A percentile compares a stretch with the other conserved stretches of the same genome.
Conservation (phyloP, 202 grass and related monocot genomes). For the Zoysia matrella region DNA sequence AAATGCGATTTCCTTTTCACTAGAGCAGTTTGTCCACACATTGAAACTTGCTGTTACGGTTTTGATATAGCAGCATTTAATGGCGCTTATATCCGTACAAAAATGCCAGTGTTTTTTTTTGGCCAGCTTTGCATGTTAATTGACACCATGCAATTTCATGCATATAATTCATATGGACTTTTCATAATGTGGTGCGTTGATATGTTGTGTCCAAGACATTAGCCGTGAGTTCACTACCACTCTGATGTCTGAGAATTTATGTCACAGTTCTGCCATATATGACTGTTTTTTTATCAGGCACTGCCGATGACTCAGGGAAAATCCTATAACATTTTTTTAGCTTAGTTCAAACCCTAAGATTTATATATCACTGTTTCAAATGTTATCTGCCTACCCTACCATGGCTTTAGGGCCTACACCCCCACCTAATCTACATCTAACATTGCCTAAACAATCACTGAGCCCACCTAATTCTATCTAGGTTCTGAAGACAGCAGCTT, state of each 20-base stretch:
- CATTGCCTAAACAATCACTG: background rate
- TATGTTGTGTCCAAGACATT: background rate
- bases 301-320: background rate
- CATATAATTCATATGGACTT: constrained; percentile 6
- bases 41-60: constrained; percentile 46
- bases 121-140: constrained; percentile 4
- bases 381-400: background rate
- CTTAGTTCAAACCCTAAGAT: background rate
- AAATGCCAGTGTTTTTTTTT: constrained; percentile 20
- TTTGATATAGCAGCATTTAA: constrained; percentile 28
- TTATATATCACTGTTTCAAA: constrained; percentile 9
- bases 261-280: constrained; percentile 6
- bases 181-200: background rate
- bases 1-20: background rate
- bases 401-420: background rate
- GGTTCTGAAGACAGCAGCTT: background rate
- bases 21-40: constrained; percentile 1
- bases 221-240: background rate
- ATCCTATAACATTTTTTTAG: background rate
- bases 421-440: background rate
- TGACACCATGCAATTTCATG: background rate
- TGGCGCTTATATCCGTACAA: background rate
- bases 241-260: background rate
- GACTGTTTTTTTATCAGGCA: background rate
- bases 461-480: background rate